These are phyloP conservation scores for Rhizophagus sp. DNA, from an alignment of 192 early-diverging fungal genomes.

Conservation along the genomic window DNA sequence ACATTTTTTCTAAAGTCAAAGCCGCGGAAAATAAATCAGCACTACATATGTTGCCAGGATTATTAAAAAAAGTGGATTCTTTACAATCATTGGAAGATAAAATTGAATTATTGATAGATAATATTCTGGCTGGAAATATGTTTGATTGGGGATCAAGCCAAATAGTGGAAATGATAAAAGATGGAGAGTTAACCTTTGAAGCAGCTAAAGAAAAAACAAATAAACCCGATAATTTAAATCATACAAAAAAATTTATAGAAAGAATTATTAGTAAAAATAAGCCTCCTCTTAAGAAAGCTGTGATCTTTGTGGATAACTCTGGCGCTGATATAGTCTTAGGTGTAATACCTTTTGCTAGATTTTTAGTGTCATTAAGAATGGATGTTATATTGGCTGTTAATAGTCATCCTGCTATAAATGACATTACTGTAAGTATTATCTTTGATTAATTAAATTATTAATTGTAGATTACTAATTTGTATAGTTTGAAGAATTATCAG, in stretches of 20 bases:
- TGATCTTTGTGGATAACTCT: constrained; percentile 85
- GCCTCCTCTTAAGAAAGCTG: constrained; percentile 51
- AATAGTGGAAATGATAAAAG: constrained; percentile 58
- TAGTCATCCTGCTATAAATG: constrained; percentile 76
- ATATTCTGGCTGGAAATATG: constrained; percentile 83
- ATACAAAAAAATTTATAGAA: constrained; percentile 45
- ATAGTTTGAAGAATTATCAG: constrained; percentile 53
- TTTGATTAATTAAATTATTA: not conserved
- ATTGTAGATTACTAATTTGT: not conserved
- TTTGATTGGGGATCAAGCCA: constrained; percentile 77
- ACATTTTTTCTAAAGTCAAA: constrained; percentile 76
- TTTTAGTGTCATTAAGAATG: constrained; percentile 52
- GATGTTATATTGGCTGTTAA: constrained; percentile 75
- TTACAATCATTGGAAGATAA: constrained; percentile 34
- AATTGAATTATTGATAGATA: constrained; percentile 56
- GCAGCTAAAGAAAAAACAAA: constrained; percentile 47
- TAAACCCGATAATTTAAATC: constrained; percentile 44
- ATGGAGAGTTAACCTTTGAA: constrained; percentile 60
- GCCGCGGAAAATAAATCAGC: constrained; percentile 64
- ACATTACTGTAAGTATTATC: constrained; percentile 58
- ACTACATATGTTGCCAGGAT: constrained; percentile 47
- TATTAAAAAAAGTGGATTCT: constrained; percentile 54
- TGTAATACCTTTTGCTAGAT: constrained; percentile 75
- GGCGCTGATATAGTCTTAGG: constrained; percentile 81
- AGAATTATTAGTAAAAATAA: constrained; percentile 31